A percentile compares a stretch with the other conserved stretches of the same genome.
Evolutionary conservation across 371 early-diverging fungal species (phyloP).

Genomic region (Coemansia sp.): DNA sequence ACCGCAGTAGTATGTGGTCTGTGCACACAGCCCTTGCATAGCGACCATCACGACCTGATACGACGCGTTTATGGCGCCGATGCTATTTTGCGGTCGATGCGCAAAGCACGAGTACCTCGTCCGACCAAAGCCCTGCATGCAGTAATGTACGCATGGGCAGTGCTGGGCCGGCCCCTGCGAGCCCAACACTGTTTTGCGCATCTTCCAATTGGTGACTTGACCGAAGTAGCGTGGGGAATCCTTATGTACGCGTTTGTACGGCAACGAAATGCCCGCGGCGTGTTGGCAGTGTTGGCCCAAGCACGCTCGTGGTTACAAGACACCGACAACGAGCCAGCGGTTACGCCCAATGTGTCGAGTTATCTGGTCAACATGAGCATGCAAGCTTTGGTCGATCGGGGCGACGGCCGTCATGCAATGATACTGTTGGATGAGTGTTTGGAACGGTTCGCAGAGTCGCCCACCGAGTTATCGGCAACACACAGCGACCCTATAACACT

Average conservation of each 20-base stretch:
- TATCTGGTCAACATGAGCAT: slow-evolving; percentile 32
- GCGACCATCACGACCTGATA: not conserved
- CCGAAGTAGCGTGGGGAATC: slow-evolving; percentile 30
- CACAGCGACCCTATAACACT: slow-evolving; percentile 28
- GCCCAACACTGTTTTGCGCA: slow-evolving; percentile 8
- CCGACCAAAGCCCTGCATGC: slow-evolving; percentile 23
- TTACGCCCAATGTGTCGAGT: slow-evolving; percentile 10
- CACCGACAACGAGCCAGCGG: too few relatives aligned
- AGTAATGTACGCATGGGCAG: slow-evolving; percentile 31
- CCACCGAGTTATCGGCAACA: slow-evolving; percentile 9
- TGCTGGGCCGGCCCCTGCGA: slow-evolving; percentile 12
- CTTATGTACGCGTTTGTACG: slow-evolving; percentile 29
- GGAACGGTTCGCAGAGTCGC: not conserved
- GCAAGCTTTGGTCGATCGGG: slow-evolving; percentile 5
- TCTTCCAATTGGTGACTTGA: not conserved
- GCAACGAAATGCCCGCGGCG: slow-evolving; percentile 5
- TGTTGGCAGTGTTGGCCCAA: slow-evolving; percentile 15
- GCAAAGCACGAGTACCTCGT: not conserved
- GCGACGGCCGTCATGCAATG: slow-evolving; percentile 11
- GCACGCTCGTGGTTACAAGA: slow-evolving; percentile 17
- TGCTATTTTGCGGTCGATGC: slow-evolving; percentile 17
- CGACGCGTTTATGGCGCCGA: slow-evolving; percentile 21
- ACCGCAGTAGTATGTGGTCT: slow-evolving; percentile 33
- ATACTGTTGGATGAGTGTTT: slow-evolving; percentile 16
- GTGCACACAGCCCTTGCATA: not conserved